Evolutionary conservation across 768 basidiomycete genomes (phyloP).

Genomic region (Lactarius sanguifluus): DNA sequence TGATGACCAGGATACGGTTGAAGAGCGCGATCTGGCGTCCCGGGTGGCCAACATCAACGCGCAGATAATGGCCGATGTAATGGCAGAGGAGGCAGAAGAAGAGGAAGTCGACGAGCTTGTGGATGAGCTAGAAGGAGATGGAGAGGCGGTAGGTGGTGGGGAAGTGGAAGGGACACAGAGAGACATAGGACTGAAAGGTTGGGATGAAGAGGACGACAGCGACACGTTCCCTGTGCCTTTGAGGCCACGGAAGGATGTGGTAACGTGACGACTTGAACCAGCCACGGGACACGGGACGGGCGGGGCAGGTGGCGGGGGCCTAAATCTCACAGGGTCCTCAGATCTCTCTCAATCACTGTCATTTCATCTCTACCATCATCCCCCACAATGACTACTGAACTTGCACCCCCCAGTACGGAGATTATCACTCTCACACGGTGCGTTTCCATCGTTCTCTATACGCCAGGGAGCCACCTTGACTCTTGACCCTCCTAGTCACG

Average conservation of each 20-base stretch:
- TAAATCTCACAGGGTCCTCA: constrained; percentile 18
- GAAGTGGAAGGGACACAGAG: background rate
- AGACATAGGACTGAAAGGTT: constrained; percentile 13
- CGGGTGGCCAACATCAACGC: constrained; percentile 77
- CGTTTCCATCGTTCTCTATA: constrained; percentile 31
- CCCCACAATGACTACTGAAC: constrained; percentile 39
- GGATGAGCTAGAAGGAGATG: constrained; percentile 37
- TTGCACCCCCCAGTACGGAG: constrained; percentile 78
- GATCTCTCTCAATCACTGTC: constrained; percentile 20
- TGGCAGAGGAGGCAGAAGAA: constrained; percentile 54
- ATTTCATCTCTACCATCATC: constrained; percentile 18
- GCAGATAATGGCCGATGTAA: constrained; percentile 72
- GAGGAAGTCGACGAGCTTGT: constrained; percentile 42
- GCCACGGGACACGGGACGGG: background rate
- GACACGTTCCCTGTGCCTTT: constrained; percentile 68
- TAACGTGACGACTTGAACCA: constrained; percentile 47
- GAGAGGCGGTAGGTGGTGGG: constrained; percentile 28
- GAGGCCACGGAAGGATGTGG: constrained; percentile 66
- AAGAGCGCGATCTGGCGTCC: constrained; percentile 44
- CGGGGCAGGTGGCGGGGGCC: background rate
- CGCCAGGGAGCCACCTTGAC: constrained; percentile 9
- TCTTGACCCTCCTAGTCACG: constrained; percentile 56
- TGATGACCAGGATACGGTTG: constrained; percentile 14
- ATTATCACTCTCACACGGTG: constrained; percentile 92
- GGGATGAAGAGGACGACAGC: constrained; percentile 61